Evolutionary conservation across 2,329 filamentous ascomycete genomes (phyloP).

Genomic region (Aspergillus sp.): DNA sequence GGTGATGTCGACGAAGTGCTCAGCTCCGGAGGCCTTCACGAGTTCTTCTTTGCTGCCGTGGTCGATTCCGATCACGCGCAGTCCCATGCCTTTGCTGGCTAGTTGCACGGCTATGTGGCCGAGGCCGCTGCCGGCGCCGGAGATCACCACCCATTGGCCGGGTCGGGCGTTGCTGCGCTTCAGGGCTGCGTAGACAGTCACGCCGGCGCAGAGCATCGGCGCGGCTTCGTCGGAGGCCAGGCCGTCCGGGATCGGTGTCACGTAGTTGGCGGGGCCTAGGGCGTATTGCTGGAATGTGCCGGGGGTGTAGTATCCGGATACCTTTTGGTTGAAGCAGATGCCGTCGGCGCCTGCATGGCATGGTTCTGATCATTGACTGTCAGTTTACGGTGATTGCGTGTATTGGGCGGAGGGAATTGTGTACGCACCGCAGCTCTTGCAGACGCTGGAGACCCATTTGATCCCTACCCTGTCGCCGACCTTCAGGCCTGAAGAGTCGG

Average conservation of each 20-base stretch:
- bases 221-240: constrained; percentile 63
- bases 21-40: constrained; percentile 62
- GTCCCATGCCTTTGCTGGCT: constrained; percentile 60
- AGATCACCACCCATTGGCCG: constrained; percentile 63
- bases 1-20: constrained; percentile 66
- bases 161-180: constrained; percentile 61
- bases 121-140: constrained; percentile 64
- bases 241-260: constrained; percentile 67
- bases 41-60: constrained; percentile 62
- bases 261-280: constrained; percentile 65
- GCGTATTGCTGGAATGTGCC: constrained; percentile 75
- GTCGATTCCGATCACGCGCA: constrained; percentile 68
- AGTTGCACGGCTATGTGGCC: constrained; percentile 67
- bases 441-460: constrained; percentile 66
- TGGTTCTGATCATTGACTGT: constrained; percentile 34
- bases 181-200: constrained; percentile 68
- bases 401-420: not conserved
- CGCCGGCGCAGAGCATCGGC: constrained; percentile 68
- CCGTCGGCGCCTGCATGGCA: constrained; percentile 60
- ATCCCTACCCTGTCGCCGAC: constrained; percentile 70
- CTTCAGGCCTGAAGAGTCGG: constrained; percentile 59
- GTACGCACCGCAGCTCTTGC: constrained; percentile 53
- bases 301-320: constrained; percentile 68
- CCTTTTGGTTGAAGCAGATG: constrained; percentile 57
- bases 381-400: too few relatives aligned